Conservation (phyloP, 306 rosid genomes). For the Heteromeles arbutifolia region DNA sequence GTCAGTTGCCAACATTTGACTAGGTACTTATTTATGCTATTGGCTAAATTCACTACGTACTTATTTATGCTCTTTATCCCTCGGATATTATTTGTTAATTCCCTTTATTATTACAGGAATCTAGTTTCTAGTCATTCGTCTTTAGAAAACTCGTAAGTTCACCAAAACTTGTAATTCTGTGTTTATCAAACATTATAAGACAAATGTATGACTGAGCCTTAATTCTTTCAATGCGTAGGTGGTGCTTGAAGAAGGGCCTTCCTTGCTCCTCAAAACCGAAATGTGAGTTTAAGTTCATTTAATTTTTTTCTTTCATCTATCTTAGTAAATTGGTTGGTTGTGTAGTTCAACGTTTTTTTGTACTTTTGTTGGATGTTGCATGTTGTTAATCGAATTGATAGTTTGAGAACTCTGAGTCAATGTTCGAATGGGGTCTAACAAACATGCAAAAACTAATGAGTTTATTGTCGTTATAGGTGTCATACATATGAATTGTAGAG, state of each 20-base stretch:
- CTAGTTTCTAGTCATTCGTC: slow-evolving; percentile 56
- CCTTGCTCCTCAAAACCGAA: slow-evolving; percentile 46
- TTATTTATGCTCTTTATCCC: background rate
- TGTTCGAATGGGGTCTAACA: no score
- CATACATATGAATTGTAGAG: no score
- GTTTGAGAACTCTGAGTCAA: no score
- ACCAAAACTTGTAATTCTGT: background rate
- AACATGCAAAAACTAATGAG: background rate
- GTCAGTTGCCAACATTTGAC: slow-evolving; percentile 17
- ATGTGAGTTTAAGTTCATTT: slow-evolving; percentile 41
- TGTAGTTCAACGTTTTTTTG: background rate
- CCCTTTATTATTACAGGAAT: slow-evolving; percentile 41
- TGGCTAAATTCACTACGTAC: background rate
- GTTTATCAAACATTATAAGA: slow-evolving; percentile 1
- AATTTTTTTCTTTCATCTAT: background rate
- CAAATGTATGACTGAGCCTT: slow-evolving; percentile 11
- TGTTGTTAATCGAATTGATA: no score
- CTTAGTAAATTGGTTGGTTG: no score
- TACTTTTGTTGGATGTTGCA: no score
- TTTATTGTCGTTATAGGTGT: no score
- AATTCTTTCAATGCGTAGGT: slow-evolving; percentile 28
- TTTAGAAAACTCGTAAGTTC: slow-evolving; percentile 35
- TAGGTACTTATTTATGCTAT: no score
- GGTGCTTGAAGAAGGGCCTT: slow-evolving; percentile 61
- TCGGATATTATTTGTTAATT: background rate